Evolutionary conservation across 345 rosid species (phyloP).

Genomic region (Tarenaya hassleriana): DNA sequence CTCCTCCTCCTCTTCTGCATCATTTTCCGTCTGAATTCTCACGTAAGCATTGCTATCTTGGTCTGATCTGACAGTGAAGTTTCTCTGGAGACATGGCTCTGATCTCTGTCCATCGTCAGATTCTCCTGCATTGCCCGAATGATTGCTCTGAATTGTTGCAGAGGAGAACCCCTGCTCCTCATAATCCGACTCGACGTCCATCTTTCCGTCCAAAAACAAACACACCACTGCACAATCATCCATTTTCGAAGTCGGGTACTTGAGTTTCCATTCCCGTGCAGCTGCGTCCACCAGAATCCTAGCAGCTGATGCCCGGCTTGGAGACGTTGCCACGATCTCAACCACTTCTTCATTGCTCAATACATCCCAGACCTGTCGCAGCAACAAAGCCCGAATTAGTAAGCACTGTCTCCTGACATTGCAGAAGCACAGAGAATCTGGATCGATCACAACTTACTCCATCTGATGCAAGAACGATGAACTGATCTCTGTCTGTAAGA

Average conservation of each 20-base stretch:
- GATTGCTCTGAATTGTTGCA: conserved; percentile 65
- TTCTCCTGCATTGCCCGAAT: conserved; percentile 66
- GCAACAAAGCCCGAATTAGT: conserved; percentile 4
- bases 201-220: conserved; percentile 84
- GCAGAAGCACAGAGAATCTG: background rate
- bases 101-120: conserved; percentile 80
- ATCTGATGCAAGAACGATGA: conserved; percentile 95
- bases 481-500: conserved; percentile 86
- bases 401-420: background rate
- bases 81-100: conserved; percentile 81
- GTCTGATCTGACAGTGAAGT: conserved; percentile 80
- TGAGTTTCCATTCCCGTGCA: conserved; percentile 90
- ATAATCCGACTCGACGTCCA: conserved; percentile 70
- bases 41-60: conserved; percentile 43
- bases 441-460: conserved; percentile 49
- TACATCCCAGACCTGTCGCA: conserved; percentile 93
- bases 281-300: conserved; percentile 81
- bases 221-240: conserved; percentile 99
- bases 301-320: conserved; percentile 84
- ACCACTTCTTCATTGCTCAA: conserved; percentile 97
- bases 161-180: conserved; percentile 89
- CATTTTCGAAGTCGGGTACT: conserved; percentile 96
- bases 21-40: conserved; percentile 18
- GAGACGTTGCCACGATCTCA: conserved; percentile 70
- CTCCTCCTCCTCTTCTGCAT: conserved; percentile 31